Evolutionary conservation across 257 asterid species (phyloP).

Genomic region (Penstemon davidsonii): DNA sequence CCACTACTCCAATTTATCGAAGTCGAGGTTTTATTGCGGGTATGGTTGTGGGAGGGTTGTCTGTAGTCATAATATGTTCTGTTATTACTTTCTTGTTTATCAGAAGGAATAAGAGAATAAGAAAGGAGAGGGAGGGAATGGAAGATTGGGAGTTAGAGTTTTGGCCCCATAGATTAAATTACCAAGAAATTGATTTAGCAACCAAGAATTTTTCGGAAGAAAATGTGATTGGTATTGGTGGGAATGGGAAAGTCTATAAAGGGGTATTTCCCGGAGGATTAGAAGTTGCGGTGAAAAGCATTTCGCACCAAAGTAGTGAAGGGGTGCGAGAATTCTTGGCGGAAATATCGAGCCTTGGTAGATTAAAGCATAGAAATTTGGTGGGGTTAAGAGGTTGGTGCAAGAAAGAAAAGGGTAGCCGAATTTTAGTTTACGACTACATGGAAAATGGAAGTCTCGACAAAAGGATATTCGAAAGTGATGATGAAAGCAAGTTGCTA

Average conservation of each 20-base stretch:
- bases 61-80: conserved; percentile 10
- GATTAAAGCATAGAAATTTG: conserved; percentile 51
- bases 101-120: conserved; percentile 33
- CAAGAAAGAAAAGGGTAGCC: conserved; percentile 37
- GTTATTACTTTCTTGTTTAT: conserved; percentile 20
- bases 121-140: conserved; percentile 31
- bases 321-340: conserved; percentile 46
- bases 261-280: conserved; percentile 39
- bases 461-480: conserved; percentile 33
- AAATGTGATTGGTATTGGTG: conserved; percentile 52
- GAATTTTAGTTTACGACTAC: conserved; percentile 51
- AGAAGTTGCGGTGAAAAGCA: conserved; percentile 42
- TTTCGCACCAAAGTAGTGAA: conserved; percentile 39
- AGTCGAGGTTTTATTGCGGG: conserved; percentile 35
- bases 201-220: conserved; percentile 41
- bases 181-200: conserved; percentile 38
- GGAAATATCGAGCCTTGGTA: conserved; percentile 49
- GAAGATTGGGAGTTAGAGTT: conserved; percentile 59
- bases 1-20: conserved; percentile 25
- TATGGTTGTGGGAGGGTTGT: conserved; percentile 8
- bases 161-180: conserved; percentile 45
- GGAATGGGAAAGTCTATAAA: conserved; percentile 48
- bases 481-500: conserved; percentile 19
- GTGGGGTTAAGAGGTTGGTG: conserved; percentile 55
- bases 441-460: conserved; percentile 56